Base-by-base conservation (phyloP, 1,284 basidiomycete genomes). In the Cerioporus squamosus region DNA sequence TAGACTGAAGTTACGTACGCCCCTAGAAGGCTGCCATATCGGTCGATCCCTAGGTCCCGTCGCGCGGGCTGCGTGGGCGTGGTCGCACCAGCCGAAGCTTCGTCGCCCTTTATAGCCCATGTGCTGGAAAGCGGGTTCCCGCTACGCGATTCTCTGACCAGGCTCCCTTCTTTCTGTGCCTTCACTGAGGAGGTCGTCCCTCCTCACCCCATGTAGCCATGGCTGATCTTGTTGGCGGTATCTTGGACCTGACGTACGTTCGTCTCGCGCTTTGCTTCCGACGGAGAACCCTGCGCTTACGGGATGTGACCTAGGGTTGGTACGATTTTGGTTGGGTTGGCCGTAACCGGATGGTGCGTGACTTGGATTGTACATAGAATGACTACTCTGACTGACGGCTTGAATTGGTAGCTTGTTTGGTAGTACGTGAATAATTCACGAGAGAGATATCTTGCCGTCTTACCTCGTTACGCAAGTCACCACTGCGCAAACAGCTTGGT, bases 231-330 rank as follows among this genome's bases (percentile, higher is more conserved):
- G 23, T 15, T 48, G 46, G 26, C 31, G 22, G n/a, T 17, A 20
- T 23, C 24, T 8, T 55, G 31, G 54, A 55, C 54, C 47, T 55
- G 33, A 55, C 47, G 54, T 55, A 55, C 47, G 54, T 55, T 44
- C 47, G 47, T 26, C 31, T 39, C n/a, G 10, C 17, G 18, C 31
- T 14, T 20, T 6, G 14, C 23, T n/a, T 18, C n/a, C 36, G n/a
- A 9, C n/a, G 26, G 23, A 15, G 23, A 15, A 44, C 22, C 15
- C 5, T 6, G 7, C 12, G 42, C 54, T 55, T 48, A 55, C 40
- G 15, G 39, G 33, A 38, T 26, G 23, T 38, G 17, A 9, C 24
- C 12, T 20, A 55, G 54, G 47, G 15, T 55, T 17, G 54, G 54
- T n/a, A 42, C 50, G 17, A 55, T 39, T 31, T 50, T 55, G 8